These are phyloP conservation scores for Hypericum androsaemum DNA, from an alignment of 345 rosid species.

Conservation along the genomic window DNA sequence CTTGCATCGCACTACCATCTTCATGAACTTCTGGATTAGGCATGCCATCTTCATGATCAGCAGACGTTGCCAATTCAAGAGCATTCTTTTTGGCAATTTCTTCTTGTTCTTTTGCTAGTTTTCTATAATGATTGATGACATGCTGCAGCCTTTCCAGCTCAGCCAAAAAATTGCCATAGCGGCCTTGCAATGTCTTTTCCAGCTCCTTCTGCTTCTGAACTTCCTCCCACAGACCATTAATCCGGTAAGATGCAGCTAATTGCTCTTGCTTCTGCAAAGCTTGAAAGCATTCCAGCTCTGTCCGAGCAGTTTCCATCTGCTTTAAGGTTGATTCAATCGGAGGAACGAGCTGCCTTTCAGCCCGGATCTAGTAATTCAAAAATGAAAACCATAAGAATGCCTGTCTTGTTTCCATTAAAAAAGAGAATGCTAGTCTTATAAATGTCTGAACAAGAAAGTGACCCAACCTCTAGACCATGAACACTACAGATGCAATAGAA, in stretches of 20 bases:
- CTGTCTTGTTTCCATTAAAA: no score
- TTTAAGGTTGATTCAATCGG: constrained; percentile 68
- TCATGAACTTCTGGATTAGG: constrained; percentile 14
- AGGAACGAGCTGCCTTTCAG: constrained; percentile 53
- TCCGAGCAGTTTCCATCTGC: constrained; percentile 80
- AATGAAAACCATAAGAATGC: not conserved
- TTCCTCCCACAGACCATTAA: constrained; percentile 70
- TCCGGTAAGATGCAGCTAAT: constrained; percentile 72
- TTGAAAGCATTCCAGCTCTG: constrained; percentile 85
- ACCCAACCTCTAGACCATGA: no score
- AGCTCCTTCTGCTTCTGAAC: constrained; percentile 88
- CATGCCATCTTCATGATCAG: constrained; percentile 17
- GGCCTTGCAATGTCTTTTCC: constrained; percentile 57
- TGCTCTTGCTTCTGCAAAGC: constrained; percentile 93
- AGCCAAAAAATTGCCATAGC: constrained; percentile 55
- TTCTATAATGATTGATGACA: constrained; percentile 33
- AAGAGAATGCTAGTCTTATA: no score
- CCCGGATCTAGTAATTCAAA: constrained; percentile 49
- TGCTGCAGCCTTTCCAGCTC: constrained; percentile 51
- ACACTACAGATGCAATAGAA: no score
- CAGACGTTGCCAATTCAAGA: constrained; percentile 20
- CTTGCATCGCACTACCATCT: not conserved
- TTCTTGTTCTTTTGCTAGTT: constrained; percentile 43
- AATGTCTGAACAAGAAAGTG: no score
- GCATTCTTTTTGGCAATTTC: constrained; percentile 36